These are phyloP conservation scores for Pseudocercospora crystallina DNA, from an alignment of 2,329 filamentous ascomycete species.

Conservation along the genomic window DNA sequence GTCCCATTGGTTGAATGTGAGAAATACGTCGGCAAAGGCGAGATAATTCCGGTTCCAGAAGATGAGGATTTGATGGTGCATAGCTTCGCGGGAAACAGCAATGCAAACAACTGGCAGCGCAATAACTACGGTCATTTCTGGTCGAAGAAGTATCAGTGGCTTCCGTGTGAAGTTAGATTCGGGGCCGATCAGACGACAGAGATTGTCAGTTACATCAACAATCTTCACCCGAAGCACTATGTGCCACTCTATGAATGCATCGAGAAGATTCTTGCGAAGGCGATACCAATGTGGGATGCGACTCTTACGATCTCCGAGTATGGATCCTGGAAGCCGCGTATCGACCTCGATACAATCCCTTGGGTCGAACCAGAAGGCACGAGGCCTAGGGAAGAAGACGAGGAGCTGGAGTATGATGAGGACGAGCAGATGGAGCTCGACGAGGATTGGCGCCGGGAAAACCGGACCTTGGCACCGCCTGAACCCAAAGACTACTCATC, in stretches of 20 bases:
- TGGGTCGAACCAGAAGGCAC: constrained; percentile 12
- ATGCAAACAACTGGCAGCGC: too few relatives aligned
- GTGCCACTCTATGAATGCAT: constrained; percentile 26
- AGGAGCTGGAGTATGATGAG: constrained; percentile 11
- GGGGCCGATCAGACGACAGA: constrained; percentile 9
- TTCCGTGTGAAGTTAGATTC: constrained; percentile 29
- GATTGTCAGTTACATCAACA: constrained; percentile 36
- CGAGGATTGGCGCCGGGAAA: constrained; percentile 6
- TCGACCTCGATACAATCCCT: constrained; percentile 4
- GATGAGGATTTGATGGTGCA: constrained; percentile 9
- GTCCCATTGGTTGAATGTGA: constrained; percentile 35
- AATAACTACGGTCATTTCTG: constrained; percentile 13
- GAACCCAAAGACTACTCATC: constrained; percentile 6
- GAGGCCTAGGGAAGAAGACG: constrained; percentile 4
- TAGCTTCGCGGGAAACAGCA: background rate
- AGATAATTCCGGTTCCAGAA: constrained; percentile 20
- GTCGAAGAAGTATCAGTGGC: constrained; percentile 31
- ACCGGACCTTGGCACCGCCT: constrained; percentile 12
- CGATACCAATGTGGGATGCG: constrained; percentile 32
- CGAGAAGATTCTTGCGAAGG: constrained; percentile 26
- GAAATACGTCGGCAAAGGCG: constrained; percentile 34
- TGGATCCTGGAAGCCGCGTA: background rate
- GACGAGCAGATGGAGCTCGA: constrained; percentile 12
- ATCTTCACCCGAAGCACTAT: constrained; percentile 28
- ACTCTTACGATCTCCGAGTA: constrained; percentile 12